These are phyloP conservation scores for Akebia trifoliata DNA, from an alignment of 164 flowering plant genomes.

Conservation along the genomic window DNA sequence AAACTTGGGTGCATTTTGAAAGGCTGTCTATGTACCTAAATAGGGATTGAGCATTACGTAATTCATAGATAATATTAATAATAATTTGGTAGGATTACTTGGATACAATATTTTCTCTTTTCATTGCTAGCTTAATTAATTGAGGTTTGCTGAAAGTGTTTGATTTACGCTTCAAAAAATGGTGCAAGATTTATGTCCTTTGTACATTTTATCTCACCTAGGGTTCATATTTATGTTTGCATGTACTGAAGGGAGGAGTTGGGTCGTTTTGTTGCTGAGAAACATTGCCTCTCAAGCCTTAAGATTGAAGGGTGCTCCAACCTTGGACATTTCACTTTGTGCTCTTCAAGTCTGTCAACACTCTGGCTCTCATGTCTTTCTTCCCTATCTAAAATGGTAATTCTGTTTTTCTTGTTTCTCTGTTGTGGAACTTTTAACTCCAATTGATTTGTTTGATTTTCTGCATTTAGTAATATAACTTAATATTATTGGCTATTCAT, in stretches of 20 bases:
- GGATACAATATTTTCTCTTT: no score
- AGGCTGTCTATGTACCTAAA: no score
- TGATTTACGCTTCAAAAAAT: no score
- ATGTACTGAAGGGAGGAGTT: conserved; percentile 69
- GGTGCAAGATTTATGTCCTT: no score
- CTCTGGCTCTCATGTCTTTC: conserved; percentile 90
- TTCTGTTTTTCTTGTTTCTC: background rate
- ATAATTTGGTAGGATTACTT: no score
- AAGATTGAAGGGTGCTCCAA: conserved; percentile 90
- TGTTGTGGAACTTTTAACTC: no score
- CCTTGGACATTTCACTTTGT: conserved; percentile 58
- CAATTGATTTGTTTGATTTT: background rate
- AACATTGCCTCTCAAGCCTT: conserved; percentile 61
- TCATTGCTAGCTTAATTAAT: no score
- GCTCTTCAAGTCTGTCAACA: conserved; percentile 70
- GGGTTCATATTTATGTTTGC: no score
- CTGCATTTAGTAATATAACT: background rate
- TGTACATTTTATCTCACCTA: no score
- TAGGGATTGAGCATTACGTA: no score
- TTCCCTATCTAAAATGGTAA: conserved; percentile 80
- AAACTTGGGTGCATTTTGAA: no score
- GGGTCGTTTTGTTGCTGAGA: conserved; percentile 88
- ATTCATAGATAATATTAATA: background rate
- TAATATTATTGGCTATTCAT: conserved; percentile 4
- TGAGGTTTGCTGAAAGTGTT: no score